These are phyloP conservation scores for Exophiala alcalophila DNA, from an alignment of 2,329 filamentous ascomycete genomes.

Conservation along the genomic window DNA sequence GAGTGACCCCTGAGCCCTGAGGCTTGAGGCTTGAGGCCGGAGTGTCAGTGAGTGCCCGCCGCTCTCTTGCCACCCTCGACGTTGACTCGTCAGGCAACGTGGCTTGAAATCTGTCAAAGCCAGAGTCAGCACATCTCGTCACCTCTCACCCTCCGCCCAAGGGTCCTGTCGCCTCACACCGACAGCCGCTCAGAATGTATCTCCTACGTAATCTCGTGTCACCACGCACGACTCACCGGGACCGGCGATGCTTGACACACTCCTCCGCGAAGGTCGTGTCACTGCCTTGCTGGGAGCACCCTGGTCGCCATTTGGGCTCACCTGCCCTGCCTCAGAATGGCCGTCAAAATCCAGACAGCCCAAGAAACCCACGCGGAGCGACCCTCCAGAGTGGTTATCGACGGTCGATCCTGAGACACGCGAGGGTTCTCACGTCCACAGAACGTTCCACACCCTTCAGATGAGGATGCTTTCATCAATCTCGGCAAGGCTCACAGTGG, in stretches of 20 bases:
- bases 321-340: background rate
- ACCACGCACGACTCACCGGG: slow-evolving; percentile 14
- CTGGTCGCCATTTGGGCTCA: slow-evolving; percentile 4
- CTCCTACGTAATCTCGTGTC: slow-evolving; percentile 28
- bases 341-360: slow-evolving; percentile 8
- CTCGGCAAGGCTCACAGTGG: slow-evolving; percentile 21
- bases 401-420: slow-evolving; percentile 26
- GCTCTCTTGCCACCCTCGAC: slow-evolving; percentile 16
- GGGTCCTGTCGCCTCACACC: slow-evolving; percentile 13
- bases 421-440: slow-evolving; percentile 7
- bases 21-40: too few species aligned
- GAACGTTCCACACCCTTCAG: slow-evolving; percentile 7
- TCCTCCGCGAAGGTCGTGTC: slow-evolving; percentile 17
- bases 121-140: slow-evolving; percentile 8
- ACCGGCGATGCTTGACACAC: slow-evolving; percentile 8
- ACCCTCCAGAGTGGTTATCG: slow-evolving; percentile 16
- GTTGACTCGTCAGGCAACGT: slow-evolving; percentile 24
- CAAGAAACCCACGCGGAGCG: slow-evolving; percentile 15
- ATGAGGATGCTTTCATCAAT: slow-evolving; percentile 21
- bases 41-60: too few species aligned
- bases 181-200: slow-evolving; percentile 9
- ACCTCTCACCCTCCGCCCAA: slow-evolving; percentile 4
- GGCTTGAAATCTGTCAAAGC: slow-evolving; percentile 17
- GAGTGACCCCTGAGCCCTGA: too few species aligned
- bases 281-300: slow-evolving; percentile 10